Evolutionary conservation across 1,139 yeast genomes (phyloP), one percentile per base, ranked within the genome.

Genomic region (Debaryomyces sp.): DNA sequence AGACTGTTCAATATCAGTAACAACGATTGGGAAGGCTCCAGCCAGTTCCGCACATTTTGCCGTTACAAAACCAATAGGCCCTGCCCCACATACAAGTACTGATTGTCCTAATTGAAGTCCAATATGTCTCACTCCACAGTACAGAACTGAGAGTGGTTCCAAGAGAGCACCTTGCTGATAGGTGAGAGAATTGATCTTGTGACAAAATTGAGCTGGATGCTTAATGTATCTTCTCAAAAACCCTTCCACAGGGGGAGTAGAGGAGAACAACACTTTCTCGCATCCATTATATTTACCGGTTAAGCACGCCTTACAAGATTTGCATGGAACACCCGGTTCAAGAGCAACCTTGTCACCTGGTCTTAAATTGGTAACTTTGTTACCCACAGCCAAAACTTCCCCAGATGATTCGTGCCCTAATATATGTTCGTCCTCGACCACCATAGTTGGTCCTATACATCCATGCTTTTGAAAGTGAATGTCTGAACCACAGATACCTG

Each of bases 401-500:
- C 68, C 69, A 15, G 62, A 49, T 5, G 66, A 59, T 48, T 64
- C 69, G 43, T 64, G 69, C 4, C 69, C 69, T 43, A 64, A 45
- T 22, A 62, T 49, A 34, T 59, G 56, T 34, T 60, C 59, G 58
- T 59, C 47, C 15, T 41, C 39, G 13, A 54, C 55, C 10, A 44
- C 52, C 50, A 64, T 52, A 8, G 60, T 60, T 10, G 60, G 60
- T 27, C 69, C 69, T 29, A 63, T 64, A 26, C 55, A 55, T 33
- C 68, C 68, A 38, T 54, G 53, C 37, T 60, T 57, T 61, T 67
- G 63, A 47, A 59, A 60, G 43, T 64, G 68, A 37, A 64, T 58
- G 47, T 64, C 69, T n/a, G 66, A 61, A 22, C 69, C 71, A 55
- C 71, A 67, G 44, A 67, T 62, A 22, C 70, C 71, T 21, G 67